A percentile compares a stretch with the other conserved stretches of the same genome.
These are phyloP conservation scores for Cairneyella variabilis DNA, from an alignment of 495 filamentous ascomycete species.

Conservation along the genomic window DNA sequence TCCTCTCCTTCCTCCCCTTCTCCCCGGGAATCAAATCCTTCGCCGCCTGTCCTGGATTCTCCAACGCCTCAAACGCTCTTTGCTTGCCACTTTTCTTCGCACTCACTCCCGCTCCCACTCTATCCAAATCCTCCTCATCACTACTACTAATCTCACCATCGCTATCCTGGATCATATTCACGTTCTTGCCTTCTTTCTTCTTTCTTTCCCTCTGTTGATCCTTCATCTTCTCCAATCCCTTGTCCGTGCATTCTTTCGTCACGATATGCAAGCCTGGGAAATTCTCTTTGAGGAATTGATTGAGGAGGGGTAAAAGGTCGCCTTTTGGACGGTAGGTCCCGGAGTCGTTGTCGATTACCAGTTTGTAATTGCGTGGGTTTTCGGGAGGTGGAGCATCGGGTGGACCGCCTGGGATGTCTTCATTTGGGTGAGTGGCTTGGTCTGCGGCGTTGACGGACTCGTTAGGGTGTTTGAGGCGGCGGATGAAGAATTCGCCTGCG, in stretches of 20 bases:
- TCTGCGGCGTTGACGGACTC: conserved; percentile 35
- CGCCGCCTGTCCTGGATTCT: conserved; percentile 16
- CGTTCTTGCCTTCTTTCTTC: conserved; percentile 54
- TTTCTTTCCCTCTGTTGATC: conserved; percentile 46
- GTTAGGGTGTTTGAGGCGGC: conserved; percentile 39
- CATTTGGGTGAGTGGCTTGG: conserved; percentile 22
- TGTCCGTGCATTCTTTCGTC: conserved; percentile 49
- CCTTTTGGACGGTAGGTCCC: conserved; percentile 89
- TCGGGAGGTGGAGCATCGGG: conserved; percentile 31
- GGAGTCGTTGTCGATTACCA: conserved; percentile 92
- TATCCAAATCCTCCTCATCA: conserved; percentile 64
- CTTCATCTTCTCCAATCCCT: conserved; percentile 39
- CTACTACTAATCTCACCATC: conserved; percentile 60
- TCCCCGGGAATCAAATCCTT: conserved; percentile 19
- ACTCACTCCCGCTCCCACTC: conserved; percentile 34
- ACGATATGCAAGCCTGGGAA: conserved; percentile 71
- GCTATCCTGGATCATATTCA: conserved; percentile 61
- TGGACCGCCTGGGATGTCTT: conserved; percentile 25
- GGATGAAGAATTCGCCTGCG: conserved; percentile 89
- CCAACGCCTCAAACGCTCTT: conserved; percentile 37
- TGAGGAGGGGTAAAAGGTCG: conserved; percentile 63
- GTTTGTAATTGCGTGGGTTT: conserved; percentile 59
- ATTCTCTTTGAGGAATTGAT: conserved; percentile 61
- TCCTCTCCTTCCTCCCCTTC: conserved; percentile 13
- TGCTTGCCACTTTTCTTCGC: conserved; percentile 38